Evolutionary conservation across 2,329 filamentous ascomycete genomes (phyloP), one percentile per base, ranked within the genome.

Genomic region (Rhytidhysteron rufulum): DNA sequence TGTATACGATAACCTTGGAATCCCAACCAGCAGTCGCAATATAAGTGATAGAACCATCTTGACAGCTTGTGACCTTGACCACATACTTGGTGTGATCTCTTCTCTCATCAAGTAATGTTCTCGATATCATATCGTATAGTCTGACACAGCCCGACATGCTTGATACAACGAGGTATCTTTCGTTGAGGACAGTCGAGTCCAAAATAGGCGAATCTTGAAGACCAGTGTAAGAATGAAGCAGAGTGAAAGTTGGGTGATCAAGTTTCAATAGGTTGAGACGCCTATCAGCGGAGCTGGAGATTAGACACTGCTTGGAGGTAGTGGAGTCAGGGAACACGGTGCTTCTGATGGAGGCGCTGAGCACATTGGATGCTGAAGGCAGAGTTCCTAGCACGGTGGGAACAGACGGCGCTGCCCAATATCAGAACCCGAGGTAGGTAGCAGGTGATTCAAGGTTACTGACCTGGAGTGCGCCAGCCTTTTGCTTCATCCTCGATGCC

Each of bases 1-100:
- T 50, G 57, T 82, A 82, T 31, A 83, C 51, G 37, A 72, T 57
- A 24, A 82, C 60, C 47, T 73, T 79, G 20, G 70, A 64, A 53
- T 83, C 79, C 79, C 79, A 83, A 17, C 77, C 79, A 4, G 78
- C 79, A 10, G 75, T 82, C 4, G 77, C 78, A 39, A 80, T 48
- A 24, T 54, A 47, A 16, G 47, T 41, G 8, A 51, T 51, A 10
- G 53, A 51, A 3, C 62, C 49, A n/a, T 66, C 57, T 36, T 65
- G 54, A 42, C 60, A 61, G 2, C 58, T 58, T 19, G 69, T 61
- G 3, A 79, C 62, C 46, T 77, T 75, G 39, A 82, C 75, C 6
- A 74, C 67, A 55, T 80, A 83, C 51, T 82, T 83, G 17, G 62
- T 55, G 49, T 83, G 79, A 46, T 82, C 78, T 41, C 70, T 73